Conservation (phyloP, 176 grass and related monocot genomes). For the Carex kokanica region DNA sequence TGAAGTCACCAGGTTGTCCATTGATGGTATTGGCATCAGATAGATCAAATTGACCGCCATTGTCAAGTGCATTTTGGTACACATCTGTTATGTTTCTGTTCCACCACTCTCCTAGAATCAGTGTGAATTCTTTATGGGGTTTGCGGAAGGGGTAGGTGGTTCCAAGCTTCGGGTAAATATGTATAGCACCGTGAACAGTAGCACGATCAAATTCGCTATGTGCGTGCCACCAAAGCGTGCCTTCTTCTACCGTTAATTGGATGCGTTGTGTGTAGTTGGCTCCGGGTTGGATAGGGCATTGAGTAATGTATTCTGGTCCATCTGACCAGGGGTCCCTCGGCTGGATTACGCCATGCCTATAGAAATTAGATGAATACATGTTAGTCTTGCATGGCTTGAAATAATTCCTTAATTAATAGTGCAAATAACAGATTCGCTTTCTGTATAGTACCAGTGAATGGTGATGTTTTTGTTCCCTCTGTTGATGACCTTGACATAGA, state of each 20-base stretch:
- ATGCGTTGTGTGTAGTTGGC: slow-evolving; percentile 50
- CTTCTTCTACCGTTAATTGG: slow-evolving; percentile 48
- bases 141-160: slow-evolving; percentile 48
- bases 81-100: slow-evolving; percentile 39
- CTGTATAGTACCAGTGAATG: slow-evolving; percentile 42
- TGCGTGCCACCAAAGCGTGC: slow-evolving; percentile 82
- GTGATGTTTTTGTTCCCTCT: slow-evolving; percentile 53
- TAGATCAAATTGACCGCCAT: slow-evolving; percentile 14
- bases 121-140: slow-evolving; percentile 45
- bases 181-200: slow-evolving; percentile 57
- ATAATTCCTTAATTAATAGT: background rate
- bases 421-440: background rate
- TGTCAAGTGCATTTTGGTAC: slow-evolving; percentile 30
- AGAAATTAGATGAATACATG: no score
- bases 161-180: slow-evolving; percentile 37
- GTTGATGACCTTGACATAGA: slow-evolving; percentile 57
- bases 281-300: slow-evolving; percentile 49
- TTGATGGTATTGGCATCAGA: slow-evolving; percentile 57
- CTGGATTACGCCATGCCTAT: slow-evolving; percentile 58
- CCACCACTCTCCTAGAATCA: slow-evolving; percentile 73
- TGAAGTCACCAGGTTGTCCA: slow-evolving; percentile 31
- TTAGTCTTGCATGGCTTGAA: background rate
- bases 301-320: slow-evolving; percentile 50
- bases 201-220: slow-evolving; percentile 49
- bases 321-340: slow-evolving; percentile 48